Evolutionary conservation across 2,329 filamentous ascomycete genomes (phyloP).

Genomic region (Fragosphaeria purpurea): DNA sequence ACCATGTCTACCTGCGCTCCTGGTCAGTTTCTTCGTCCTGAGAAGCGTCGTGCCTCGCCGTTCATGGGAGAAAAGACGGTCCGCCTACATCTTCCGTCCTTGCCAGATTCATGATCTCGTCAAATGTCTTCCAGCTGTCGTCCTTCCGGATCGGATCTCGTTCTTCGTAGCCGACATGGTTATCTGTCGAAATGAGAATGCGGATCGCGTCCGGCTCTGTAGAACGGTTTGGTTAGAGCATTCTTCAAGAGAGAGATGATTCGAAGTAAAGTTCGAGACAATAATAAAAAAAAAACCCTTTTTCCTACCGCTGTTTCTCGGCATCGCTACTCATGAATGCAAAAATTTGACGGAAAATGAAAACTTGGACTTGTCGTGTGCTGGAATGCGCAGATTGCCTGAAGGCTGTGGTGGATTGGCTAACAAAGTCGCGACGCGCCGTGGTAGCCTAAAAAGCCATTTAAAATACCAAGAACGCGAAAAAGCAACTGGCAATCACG

Average conservation of each 20-base stretch:
- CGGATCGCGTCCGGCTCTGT: constrained; percentile 73
- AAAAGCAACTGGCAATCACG: constrained; percentile 13
- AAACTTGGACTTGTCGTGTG: too few species aligned
- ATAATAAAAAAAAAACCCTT: too few species aligned
- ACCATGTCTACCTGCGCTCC: constrained; percentile 75
- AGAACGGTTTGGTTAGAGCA: too few species aligned
- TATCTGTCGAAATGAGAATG: constrained; percentile 89
- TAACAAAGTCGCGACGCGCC: constrained; percentile 5
- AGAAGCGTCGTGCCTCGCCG: neutral
- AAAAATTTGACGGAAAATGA: neutral
- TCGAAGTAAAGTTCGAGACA: too few species aligned
- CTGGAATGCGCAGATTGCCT: too few species aligned
- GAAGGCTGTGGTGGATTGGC: too few species aligned
- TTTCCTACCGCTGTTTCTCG: too few species aligned
- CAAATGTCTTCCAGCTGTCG: constrained; percentile 93
- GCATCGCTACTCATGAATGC: neutral
- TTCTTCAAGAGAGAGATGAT: too few species aligned
- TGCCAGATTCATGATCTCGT: constrained; percentile 87
- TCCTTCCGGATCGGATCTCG: constrained; percentile 89
- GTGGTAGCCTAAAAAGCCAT: constrained; percentile 5
- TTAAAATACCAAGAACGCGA: constrained; percentile 9
- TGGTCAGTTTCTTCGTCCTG: neutral
- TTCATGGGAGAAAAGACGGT: neutral
- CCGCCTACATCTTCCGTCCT: constrained; percentile 61
- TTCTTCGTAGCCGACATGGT: constrained; percentile 95